These are phyloP conservation scores for Yarrowia sp. DNA, from an alignment of 805 yeast genomes.

Conservation along the genomic window DNA sequence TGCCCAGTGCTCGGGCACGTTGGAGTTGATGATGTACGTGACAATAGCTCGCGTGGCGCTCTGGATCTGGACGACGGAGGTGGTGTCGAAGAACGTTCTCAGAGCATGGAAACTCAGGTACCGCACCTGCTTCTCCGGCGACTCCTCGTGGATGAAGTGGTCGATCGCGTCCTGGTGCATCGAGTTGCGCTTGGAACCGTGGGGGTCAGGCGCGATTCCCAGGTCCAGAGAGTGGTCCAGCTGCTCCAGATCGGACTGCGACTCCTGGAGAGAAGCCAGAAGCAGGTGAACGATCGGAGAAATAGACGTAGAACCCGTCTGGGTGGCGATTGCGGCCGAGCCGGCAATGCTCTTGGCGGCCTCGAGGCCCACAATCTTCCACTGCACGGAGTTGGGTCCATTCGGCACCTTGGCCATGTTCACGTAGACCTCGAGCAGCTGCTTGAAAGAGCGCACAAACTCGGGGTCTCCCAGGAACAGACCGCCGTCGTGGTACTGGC, in stretches of 20 bases:
- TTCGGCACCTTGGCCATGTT: constrained; percentile 16
- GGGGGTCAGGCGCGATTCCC: too few species aligned
- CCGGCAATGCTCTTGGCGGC: constrained; percentile 44
- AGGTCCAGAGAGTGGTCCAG: constrained; percentile 19
- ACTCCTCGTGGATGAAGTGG: constrained; percentile 16
- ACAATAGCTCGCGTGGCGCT: constrained; percentile 55
- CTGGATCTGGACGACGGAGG: constrained; percentile 58
- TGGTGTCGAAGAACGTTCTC: constrained; percentile 60
- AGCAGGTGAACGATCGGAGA: constrained; percentile 34
- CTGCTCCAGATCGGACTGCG: constrained; percentile 3
- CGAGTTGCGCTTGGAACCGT: constrained; percentile 19
- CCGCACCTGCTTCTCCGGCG: constrained; percentile 22
- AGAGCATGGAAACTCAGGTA: constrained; percentile 44
- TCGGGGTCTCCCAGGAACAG: constrained; percentile 63
- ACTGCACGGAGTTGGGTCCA: constrained; percentile 28
- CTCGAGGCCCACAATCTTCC: constrained; percentile 42
- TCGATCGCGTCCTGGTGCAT: constrained; percentile 10
- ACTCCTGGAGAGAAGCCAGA: constrained; percentile 31
- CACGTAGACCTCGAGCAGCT: constrained; percentile 32
- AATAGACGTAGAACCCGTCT: constrained; percentile 36
- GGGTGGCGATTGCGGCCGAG: constrained; percentile 39
- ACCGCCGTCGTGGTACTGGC: constrained; percentile 55
- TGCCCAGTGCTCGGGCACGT: constrained; percentile 47
- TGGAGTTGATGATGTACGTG: constrained; percentile 43
- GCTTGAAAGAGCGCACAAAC: constrained; percentile 50